A percentile compares a stretch with the other conserved stretches of the same genome.
These are phyloP conservation scores for Cladosporium sp. DNA, from an alignment of 2,329 filamentous ascomycete species.

Conservation along the genomic window DNA sequence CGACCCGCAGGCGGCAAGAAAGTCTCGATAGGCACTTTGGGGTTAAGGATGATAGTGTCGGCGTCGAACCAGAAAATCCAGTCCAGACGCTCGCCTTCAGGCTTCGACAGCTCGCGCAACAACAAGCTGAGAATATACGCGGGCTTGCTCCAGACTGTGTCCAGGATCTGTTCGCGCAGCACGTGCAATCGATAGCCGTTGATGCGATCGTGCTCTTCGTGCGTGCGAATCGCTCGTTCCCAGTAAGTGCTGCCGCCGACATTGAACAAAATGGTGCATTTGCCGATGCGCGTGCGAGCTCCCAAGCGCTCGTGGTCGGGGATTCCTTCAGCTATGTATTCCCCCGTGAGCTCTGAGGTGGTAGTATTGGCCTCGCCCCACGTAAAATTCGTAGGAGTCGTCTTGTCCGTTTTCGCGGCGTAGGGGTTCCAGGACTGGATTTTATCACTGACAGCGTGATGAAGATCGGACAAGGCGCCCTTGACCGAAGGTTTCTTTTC, in stretches of 20 bases:
- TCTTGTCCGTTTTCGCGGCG: conserved; percentile 7
- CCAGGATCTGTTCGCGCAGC: conserved; percentile 37
- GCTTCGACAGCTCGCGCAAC: conserved; percentile 35
- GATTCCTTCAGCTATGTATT: conserved; percentile 23
- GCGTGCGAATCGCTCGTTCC: conserved; percentile 38
- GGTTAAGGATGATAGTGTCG: conserved; percentile 42
- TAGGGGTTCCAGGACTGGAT: conserved; percentile 29
- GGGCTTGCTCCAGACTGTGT: conserved; percentile 43
- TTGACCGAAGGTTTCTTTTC: conserved; percentile 23
- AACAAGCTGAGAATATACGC: conserved; percentile 41
- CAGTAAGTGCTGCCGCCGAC: conserved; percentile 35
- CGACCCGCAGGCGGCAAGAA: conserved; percentile 34
- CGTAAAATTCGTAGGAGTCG: background rate
- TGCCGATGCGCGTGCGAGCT: conserved; percentile 32
- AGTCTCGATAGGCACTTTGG: conserved; percentile 36
- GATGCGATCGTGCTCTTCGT: conserved; percentile 36
- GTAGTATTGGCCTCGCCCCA: conserved; percentile 2
- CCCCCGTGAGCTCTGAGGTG: conserved; percentile 15
- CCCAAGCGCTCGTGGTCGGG: conserved; percentile 26
- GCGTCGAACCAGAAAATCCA: conserved; percentile 43
- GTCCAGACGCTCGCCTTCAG: conserved; percentile 35
- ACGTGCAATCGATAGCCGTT: conserved; percentile 41
- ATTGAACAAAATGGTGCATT: conserved; percentile 38
- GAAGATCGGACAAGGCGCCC: conserved; percentile 30
- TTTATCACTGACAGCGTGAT: conserved; percentile 30